A percentile compares a stretch with the other conserved stretches of the same genome.
Evolutionary conservation across 1,139 yeast genomes (phyloP).

Genomic region (Oligophagozyma castellii): DNA sequence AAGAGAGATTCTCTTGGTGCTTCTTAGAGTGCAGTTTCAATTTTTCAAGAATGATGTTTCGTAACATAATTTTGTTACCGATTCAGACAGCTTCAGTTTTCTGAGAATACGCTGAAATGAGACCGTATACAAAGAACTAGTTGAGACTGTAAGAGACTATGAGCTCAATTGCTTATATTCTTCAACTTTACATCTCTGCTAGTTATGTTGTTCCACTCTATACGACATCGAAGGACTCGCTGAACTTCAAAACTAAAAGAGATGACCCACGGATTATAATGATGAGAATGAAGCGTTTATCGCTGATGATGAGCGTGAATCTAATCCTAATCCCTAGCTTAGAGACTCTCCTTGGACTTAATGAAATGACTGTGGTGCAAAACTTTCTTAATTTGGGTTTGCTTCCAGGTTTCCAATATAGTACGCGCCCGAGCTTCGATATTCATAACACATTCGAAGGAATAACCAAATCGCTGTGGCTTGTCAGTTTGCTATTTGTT

Average conservation of each 20-base stretch:
- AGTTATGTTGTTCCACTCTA: conserved; percentile 20
- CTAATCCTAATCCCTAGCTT: conserved; percentile 22
- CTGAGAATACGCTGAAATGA: too few relatives aligned
- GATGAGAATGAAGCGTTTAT: conserved; percentile 25
- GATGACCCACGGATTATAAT: conserved; percentile 34
- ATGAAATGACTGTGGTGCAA: too few relatives aligned
- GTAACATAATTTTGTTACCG: too few relatives aligned
- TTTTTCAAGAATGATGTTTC: too few relatives aligned
- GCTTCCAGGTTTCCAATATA: conserved; percentile 18
- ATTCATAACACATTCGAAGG: conserved; percentile 11
- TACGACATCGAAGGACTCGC: conserved; percentile 8
- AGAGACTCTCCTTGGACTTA: too few relatives aligned
- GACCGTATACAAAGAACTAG: too few relatives aligned
- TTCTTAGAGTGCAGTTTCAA: too few relatives aligned
- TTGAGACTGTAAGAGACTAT: too few relatives aligned
- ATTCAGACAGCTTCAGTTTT: too few relatives aligned
- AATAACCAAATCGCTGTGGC: conserved; percentile 18
- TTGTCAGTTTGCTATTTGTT: conserved; percentile 34
- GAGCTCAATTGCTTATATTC: conserved; percentile 1
- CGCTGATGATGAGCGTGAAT: conserved; percentile 16
- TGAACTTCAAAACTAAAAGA: conserved; percentile 24
- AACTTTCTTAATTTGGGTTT: conserved; percentile 23
- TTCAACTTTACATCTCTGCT: conserved; percentile 15
- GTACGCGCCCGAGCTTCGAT: conserved; percentile 6
- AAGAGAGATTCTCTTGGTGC: too few relatives aligned